Conservation (phyloP, 2,329 filamentous ascomycete genomes). For the Neophaeococcomyces mojaviensis region DNA sequence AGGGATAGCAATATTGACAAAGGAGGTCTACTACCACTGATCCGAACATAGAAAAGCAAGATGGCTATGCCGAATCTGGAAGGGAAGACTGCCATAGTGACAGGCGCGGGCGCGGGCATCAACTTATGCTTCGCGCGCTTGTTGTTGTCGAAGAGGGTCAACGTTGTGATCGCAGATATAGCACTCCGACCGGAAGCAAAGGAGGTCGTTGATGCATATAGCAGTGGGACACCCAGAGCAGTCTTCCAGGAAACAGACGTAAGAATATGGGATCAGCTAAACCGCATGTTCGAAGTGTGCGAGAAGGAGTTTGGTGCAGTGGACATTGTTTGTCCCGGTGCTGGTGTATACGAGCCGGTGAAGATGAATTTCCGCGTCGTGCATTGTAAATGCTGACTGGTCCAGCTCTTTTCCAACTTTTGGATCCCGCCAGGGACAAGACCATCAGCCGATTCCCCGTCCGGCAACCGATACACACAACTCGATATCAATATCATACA, state of each 20-base stretch:
- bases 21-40: no score
- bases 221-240: constrained; percentile 25
- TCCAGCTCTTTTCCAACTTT: constrained; percentile 38
- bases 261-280: constrained; percentile 41
- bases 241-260: constrained; percentile 41
- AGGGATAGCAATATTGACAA: no score
- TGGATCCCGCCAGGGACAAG: constrained; percentile 39
- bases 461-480: constrained; percentile 35
- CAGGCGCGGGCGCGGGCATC: constrained; percentile 30
- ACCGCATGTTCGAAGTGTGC: constrained; percentile 42
- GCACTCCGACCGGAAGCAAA: constrained; percentile 37
- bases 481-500: constrained; percentile 46
- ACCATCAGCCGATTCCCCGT: constrained; percentile 33
- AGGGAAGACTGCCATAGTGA: constrained; percentile 12
- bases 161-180: constrained; percentile 39
- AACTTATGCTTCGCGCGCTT: constrained; percentile 37
- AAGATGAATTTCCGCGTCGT: not conserved
- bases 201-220: constrained; percentile 32
- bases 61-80: constrained; percentile 1
- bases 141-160: constrained; percentile 36
- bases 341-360: constrained; percentile 33
- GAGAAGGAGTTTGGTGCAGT: constrained; percentile 41
- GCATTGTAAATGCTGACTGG: not conserved
- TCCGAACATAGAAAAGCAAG: no score
- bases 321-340: constrained; percentile 40